Evolutionary conservation across 2,329 filamentous ascomycete genomes (phyloP).

Genomic region (Botryosphaeria dothidea): DNA sequence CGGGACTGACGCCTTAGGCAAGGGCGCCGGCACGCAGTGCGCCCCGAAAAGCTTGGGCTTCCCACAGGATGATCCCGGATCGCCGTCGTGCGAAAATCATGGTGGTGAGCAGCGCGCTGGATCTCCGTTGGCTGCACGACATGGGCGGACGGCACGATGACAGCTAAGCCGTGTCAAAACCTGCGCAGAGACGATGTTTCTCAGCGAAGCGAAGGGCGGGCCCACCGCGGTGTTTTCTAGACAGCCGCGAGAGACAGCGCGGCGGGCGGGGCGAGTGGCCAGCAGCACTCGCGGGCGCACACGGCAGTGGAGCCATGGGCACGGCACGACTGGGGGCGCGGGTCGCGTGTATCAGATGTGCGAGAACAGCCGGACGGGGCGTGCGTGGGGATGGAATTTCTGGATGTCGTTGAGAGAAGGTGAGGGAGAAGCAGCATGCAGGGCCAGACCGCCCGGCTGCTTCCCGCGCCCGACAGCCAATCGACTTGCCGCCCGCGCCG

Average conservation of each 20-base stretch:
- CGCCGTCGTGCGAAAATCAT: neutral
- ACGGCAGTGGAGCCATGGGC: neutral
- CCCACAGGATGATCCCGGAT: conserved; percentile 14
- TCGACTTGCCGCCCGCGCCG: neutral
- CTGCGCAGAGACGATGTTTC: neutral
- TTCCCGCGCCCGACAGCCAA: neutral
- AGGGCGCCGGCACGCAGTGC: neutral
- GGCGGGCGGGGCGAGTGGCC: conserved; percentile 11
- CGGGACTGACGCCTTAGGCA: neutral
- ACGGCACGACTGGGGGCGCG: neutral
- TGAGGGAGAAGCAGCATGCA: conserved; percentile 11
- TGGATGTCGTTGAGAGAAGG: conserved; percentile 5
- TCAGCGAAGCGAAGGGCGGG: conserved; percentile 1
- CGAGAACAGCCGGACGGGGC: neutral
- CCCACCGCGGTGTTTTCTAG: neutral
- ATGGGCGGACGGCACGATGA: neutral
- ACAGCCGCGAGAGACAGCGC: neutral
- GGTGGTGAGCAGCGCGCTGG: conserved; percentile 9
- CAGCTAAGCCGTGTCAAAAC: neutral
- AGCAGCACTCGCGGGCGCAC: neutral
- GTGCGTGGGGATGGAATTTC: neutral
- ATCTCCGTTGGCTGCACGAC: conserved; percentile 10
- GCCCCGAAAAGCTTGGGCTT: neutral
- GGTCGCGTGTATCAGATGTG: conserved; percentile 8
- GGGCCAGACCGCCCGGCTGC: neutral